Base-by-base conservation (phyloP, 768 basidiomycete species). In the Mycena galericulata region DNA sequence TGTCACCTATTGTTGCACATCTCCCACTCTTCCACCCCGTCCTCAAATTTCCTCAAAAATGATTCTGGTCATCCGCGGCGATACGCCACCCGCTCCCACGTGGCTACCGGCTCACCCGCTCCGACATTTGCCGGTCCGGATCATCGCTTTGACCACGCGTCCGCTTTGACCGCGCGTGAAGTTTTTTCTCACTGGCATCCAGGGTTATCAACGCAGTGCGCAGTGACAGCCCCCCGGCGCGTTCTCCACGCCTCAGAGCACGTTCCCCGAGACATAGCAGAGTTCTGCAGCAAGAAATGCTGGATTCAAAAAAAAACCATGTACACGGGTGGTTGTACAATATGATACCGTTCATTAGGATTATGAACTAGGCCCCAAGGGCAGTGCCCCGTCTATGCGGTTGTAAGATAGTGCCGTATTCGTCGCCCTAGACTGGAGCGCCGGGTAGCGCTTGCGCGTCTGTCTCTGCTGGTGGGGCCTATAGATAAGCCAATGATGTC, bases 151-250 rank as follows among this genome's bases (percentile, higher is more conserved):
- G 65, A 54, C 65, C 65, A 66, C 51, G 57, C 65, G 65, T 2
- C 5, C 64, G 64, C 64, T 65, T 65, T 32, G 64, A 65, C 64
- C 64, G 22, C 64, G 64, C 64, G 47, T 65, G 32, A 1, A 45
- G 26, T 15, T 9, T 60, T 12, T 24, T 24, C 24, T 38, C 17
- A n/a, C 22, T n/a, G 47, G 22, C 24, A 30, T 15, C 5, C 22
- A 50, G 7, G 29, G 29, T 15, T 47, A 47, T 8, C 46, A 20
- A 50, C 14, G 41, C 9, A 17, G 5, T 15, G 41, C 17, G 41
- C 41, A n/a, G 9, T 43, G 20, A 20, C 22, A 29, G 30, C 10
- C 32, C 14, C 27, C n/a, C n/a, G n/a, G n/a, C n/a, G n/a, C n/a
- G n/a, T n/a, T n/a, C n/a, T n/a, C n/a, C n/a, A n/a, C n/a, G n/a